These are phyloP conservation scores for Pittosporum tobira DNA, from an alignment of 129 eudicot genomes.

Conservation along the genomic window DNA sequence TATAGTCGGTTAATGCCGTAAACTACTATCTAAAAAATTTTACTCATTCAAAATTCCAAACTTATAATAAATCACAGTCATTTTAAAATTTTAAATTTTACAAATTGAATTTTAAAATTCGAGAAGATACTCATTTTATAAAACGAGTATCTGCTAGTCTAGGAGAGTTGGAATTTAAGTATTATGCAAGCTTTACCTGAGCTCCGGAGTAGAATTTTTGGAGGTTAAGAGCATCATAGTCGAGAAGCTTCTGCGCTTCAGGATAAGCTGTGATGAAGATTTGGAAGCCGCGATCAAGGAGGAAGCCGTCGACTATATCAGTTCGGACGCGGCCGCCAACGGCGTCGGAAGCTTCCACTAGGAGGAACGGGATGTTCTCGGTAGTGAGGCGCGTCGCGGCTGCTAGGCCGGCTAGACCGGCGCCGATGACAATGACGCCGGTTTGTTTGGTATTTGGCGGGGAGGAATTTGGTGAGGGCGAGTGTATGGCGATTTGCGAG, in stretches of 20 bases:
- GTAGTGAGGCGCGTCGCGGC: conserved; percentile 73
- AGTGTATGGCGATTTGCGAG: conserved; percentile 29
- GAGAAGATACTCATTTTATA: too few species aligned
- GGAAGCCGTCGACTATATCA: conserved; percentile 86
- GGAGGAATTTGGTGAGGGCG: conserved; percentile 31
- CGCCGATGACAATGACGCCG: conserved; percentile 67
- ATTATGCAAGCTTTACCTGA: too few species aligned
- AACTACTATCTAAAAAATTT: too few species aligned
- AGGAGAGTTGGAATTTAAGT: too few species aligned
- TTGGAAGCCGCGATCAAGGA: conserved; percentile 94
- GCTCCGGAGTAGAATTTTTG: conserved; percentile 83
- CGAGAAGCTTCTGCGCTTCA: conserved; percentile 56
- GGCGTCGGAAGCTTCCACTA: conserved; percentile 76
- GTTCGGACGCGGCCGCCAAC: conserved; percentile 98
- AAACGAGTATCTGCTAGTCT: too few species aligned
- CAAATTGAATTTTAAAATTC: too few species aligned
- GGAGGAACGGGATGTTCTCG: conserved; percentile 57
- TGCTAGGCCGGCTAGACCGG: conserved; percentile 87
- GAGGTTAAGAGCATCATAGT: conserved; percentile 48
- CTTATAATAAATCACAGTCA: too few species aligned
- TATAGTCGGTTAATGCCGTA: too few species aligned
- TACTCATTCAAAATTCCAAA: too few species aligned
- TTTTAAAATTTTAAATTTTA: too few species aligned
- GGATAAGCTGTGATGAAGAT: conserved; percentile 97
- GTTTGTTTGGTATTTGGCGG: conserved; percentile 20